Conservation (phyloP, 2,329 filamentous ascomycete genomes). For the Clonostachys sp. region DNA sequence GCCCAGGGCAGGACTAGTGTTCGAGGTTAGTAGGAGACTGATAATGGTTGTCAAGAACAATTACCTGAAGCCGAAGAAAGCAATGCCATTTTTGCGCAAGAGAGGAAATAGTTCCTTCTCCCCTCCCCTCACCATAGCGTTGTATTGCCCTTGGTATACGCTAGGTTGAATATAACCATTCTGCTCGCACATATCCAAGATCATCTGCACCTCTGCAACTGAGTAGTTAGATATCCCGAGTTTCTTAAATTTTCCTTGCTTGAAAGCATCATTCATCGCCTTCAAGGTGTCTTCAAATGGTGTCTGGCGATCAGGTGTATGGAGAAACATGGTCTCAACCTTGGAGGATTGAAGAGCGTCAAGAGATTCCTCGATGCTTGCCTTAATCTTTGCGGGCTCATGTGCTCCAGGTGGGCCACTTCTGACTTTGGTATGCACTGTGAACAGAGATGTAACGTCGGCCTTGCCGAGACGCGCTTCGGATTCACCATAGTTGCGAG, state of each 20-base stretch:
- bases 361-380: too few relatives aligned
- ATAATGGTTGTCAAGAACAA: background rate
- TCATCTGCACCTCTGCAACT: conserved; percentile 33
- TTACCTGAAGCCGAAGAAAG: conserved; percentile 34
- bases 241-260: conserved; percentile 34
- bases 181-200: conserved; percentile 34
- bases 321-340: conserved; percentile 32
- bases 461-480: background rate
- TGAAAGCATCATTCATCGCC: conserved; percentile 33
- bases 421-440: conserved; percentile 5
- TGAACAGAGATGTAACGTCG: conserved; percentile 6
- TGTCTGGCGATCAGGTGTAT: conserved; percentile 36
- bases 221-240: conserved; percentile 42
- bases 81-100: conserved; percentile 31
- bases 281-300: conserved; percentile 31
- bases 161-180: conserved; percentile 32
- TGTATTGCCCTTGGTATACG: conserved; percentile 44
- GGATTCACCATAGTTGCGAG: background rate
- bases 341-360: background rate
- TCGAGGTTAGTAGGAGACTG: background rate
- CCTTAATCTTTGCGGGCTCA: too few relatives aligned
- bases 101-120: conserved; percentile 36
- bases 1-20: conserved; percentile 1
- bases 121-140: conserved; percentile 30
- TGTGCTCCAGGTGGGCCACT: too few relatives aligned